These are phyloP conservation scores for Penicillium macrosclerotiorum DNA, from an alignment of 495 filamentous ascomycete genomes.

Conservation along the genomic window DNA sequence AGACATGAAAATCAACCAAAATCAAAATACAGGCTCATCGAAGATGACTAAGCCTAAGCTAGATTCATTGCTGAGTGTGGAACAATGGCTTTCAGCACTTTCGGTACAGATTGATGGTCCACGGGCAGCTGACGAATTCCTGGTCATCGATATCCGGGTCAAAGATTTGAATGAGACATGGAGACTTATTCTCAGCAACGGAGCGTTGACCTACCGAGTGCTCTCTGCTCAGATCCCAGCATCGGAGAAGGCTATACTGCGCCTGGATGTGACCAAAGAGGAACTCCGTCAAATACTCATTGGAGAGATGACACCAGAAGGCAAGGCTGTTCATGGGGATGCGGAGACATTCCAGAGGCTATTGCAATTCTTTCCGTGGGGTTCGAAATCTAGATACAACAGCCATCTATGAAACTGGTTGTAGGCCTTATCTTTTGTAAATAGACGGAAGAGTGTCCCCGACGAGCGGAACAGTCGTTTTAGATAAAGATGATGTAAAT, in stretches of 20 bases:
- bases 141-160: constrained; percentile 13
- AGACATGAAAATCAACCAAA: constrained; percentile 2
- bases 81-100: constrained; percentile 8
- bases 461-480: too few relatives aligned
- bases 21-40: not conserved
- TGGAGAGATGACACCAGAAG: not conserved
- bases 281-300: not conserved
- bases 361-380: constrained; percentile 1
- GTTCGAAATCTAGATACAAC: not conserved
- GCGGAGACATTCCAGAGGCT: not conserved
- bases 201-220: constrained; percentile 8
- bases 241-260: not conserved
- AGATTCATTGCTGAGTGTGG: constrained; percentile 5
- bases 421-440: too few relatives aligned
- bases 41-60: not conserved
- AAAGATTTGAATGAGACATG: constrained; percentile 4
- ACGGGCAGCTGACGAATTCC: constrained; percentile 5
- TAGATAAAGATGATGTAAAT: not conserved
- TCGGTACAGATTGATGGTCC: constrained; percentile 16
- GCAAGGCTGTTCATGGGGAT: not conserved
- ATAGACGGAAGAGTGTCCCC: too few relatives aligned
- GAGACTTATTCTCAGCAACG: constrained; percentile 20
- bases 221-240: not conserved
- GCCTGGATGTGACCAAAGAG: not conserved
- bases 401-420: not conserved